Base-by-base conservation (phyloP, 371 early-diverging fungal genomes). In the Batrachochytrium dendrobatidis region DNA sequence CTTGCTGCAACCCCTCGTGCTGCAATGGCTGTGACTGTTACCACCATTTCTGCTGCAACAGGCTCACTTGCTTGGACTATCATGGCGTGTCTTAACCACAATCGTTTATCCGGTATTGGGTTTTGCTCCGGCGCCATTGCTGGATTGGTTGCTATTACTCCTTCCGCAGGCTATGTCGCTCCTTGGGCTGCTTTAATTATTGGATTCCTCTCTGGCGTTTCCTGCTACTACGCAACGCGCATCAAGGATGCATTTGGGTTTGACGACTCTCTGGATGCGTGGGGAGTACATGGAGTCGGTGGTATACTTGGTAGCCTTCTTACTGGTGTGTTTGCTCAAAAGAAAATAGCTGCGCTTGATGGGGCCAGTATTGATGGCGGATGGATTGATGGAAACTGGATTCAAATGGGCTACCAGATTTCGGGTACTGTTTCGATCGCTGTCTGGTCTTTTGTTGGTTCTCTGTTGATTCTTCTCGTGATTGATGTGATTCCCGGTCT, bases 81-180 rank as follows among this genome's bases (percentile, higher is more conserved):
- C 2, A 69, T 86, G 39, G 94, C 90, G 65, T 92, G 87, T 65
- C 55, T 80, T 58, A 67, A 81, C 39, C 82, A 86, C 39, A 24
- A 76, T 51, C 89, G 89, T 65, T 79, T 90, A 32, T 91, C 94
- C 30, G 87, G 87, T 26, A 72, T 94, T 32, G 90, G 88, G 12
- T 93, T 91, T 68, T 94, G 95, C 70, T 86, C 89, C 3, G 95
- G 94, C 30, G 92, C 90, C 20, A 88, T 95, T 31, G 83, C 92
- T 12, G 96, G 92, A 10, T 72, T 95, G n/a, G 95, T 93, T 3
- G 84, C 88, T 17, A 92, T 95, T 60, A 95, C 96, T 0, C 96
- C 96, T 10, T 92, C 81, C 3, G 83, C 91, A 1, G 96, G 96
- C 7, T 94, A 73, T 59, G 91, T 94, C 26, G 83, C 86, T 0